phyloP scores from a whole-genome alignment of 139 green algal genomes.

The Edaphochlamys debaryana region DNA sequence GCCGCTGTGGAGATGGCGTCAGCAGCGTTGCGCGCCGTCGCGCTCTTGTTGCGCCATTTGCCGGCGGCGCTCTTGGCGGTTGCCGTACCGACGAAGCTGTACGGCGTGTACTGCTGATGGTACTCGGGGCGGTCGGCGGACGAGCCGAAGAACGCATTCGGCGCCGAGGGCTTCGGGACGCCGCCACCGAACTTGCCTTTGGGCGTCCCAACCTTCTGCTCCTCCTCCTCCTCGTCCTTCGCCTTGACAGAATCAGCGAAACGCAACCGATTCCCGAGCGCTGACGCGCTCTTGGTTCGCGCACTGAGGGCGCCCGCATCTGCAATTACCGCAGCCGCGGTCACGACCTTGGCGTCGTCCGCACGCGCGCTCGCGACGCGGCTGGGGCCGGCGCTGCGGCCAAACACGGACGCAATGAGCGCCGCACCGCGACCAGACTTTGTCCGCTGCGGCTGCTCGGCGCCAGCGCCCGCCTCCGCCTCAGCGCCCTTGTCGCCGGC shows the following conservation, averaged over 20 bases:
- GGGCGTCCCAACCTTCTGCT: not conserved
- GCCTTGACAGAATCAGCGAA: constrained; percentile 1
- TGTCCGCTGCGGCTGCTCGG: not conserved
- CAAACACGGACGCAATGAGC: not conserved
- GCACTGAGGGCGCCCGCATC: too few species aligned
- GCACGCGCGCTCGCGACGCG: too few species aligned
- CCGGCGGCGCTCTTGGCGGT: not conserved
- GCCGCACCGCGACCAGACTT: not conserved
- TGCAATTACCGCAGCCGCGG: too few species aligned
- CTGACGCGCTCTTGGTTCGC: not conserved
- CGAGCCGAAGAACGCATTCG: constrained; percentile 34
- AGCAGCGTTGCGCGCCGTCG: not conserved
- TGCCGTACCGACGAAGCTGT: not conserved
- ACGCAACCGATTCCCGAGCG: constrained; percentile 1
- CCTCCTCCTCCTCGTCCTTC: not conserved
- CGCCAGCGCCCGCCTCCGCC: not conserved
- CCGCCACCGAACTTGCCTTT: constrained; percentile 12
- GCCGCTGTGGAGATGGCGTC: not conserved
- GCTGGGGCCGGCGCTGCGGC: not conserved
- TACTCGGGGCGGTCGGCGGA: constrained; percentile 30
- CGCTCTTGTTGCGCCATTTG: not conserved
- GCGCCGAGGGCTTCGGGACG: constrained; percentile 24
- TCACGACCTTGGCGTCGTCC: too few species aligned
- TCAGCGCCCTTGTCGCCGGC: not conserved
- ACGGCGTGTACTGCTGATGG: not conserved